Evolutionary conservation across 345 rosid species (phyloP).

Genomic region (Rhodamnia rubescens): DNA sequence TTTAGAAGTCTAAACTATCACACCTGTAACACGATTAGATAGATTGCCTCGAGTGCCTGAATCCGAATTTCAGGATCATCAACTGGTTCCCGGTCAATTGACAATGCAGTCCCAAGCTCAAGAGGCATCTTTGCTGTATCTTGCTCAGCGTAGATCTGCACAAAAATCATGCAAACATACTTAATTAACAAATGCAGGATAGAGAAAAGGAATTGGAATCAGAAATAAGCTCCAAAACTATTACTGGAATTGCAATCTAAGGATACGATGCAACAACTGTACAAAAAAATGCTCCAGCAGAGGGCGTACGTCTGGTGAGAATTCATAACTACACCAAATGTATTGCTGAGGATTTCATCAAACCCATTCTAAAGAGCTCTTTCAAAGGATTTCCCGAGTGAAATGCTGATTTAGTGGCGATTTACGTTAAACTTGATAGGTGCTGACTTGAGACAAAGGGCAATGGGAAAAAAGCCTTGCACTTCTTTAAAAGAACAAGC

Average conservation of each 20-base stretch:
- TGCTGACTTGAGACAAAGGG: not conserved
- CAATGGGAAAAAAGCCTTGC: not conserved
- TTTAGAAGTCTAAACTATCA: not conserved
- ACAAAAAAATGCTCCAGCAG: not conserved
- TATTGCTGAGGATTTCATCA: not conserved
- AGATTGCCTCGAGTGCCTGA: conserved; percentile 76
- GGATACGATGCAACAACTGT: not conserved
- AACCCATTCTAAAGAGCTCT: not conserved
- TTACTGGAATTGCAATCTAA: not conserved
- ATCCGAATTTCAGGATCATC: conserved; percentile 72
- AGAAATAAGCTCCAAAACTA: not conserved
- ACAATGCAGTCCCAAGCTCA: conserved; percentile 81
- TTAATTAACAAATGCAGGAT: not conserved
- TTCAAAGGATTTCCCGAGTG: not conserved
- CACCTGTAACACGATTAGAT: conserved; percentile 74
- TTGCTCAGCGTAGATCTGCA: conserved; percentile 49
- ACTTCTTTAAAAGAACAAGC: not conserved
- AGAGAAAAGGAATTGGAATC: not conserved
- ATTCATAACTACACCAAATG: not conserved
- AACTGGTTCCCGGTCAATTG: conserved; percentile 78
- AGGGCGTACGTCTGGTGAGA: not conserved
- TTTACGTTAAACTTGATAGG: not conserved
- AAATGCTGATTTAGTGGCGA: not conserved
- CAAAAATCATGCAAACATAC: not conserved
- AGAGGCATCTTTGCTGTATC: conserved; percentile 74